Conservation (phyloP, 371 early-diverging fungal species). For the Nematocida major region DNA sequence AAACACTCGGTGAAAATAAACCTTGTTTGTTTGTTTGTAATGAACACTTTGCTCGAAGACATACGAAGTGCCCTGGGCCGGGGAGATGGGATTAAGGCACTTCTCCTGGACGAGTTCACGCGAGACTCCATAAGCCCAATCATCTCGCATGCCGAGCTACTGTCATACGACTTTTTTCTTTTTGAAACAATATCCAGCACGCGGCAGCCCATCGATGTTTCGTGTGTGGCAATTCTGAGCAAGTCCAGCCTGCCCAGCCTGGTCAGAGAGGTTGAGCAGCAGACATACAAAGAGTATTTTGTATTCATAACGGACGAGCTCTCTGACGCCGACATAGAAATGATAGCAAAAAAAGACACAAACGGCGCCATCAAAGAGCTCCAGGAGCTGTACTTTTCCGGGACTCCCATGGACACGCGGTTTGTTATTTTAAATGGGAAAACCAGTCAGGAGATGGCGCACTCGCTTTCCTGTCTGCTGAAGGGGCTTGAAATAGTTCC, state of each 20-base stretch:
- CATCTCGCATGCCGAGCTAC: slow-evolving; percentile 58
- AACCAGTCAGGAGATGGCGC: not conserved
- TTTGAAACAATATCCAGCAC: slow-evolving; percentile 61
- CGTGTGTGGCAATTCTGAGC: slow-evolving; percentile 58
- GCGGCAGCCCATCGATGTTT: slow-evolving; percentile 51
- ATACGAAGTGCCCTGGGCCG: slow-evolving; percentile 42
- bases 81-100: slow-evolving; percentile 58
- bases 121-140: slow-evolving; percentile 57
- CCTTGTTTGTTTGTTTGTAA: not conserved
- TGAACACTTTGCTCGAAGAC: slow-evolving; percentile 32
- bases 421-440: not conserved
- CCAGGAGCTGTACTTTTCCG: slow-evolving; percentile 62
- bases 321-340: slow-evolving; percentile 50
- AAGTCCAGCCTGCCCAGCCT: slow-evolving; percentile 51
- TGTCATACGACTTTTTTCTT: slow-evolving; percentile 61
- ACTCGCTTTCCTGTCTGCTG: slow-evolving; percentile 51
- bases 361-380: slow-evolving; percentile 59
- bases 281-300: slow-evolving; percentile 60
- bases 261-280: slow-evolving; percentile 56
- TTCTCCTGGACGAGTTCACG: slow-evolving; percentile 62
- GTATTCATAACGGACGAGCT: slow-evolving; percentile 61
- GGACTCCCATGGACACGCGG: slow-evolving; percentile 42
- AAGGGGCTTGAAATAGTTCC: slow-evolving; percentile 53
- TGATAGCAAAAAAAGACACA: slow-evolving; percentile 59
- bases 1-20: not conserved